These are phyloP conservation scores for Vitis hybrid DNA, from an alignment of 177 flowering plant species.

Conservation along the genomic window DNA sequence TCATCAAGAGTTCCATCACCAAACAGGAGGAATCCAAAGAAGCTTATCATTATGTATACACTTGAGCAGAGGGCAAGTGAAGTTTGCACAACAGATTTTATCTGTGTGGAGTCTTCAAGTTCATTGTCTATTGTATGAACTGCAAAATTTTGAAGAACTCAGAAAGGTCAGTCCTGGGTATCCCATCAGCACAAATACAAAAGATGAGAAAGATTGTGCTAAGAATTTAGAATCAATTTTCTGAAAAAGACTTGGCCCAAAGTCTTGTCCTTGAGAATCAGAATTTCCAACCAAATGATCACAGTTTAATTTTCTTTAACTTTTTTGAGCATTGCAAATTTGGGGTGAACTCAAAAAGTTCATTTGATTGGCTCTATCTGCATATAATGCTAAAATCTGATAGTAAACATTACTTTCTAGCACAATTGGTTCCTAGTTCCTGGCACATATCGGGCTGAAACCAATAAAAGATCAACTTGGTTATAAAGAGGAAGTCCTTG, in stretches of 20 bases:
- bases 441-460: too few species aligned
- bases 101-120: slow-evolving; percentile 80
- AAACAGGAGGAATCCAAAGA: slow-evolving; percentile 90
- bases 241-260: background rate
- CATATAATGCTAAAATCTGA: background rate
- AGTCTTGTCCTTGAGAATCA: background rate
- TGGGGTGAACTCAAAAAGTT: background rate
- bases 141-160: slow-evolving; percentile 35
- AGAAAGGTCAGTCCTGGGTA: slow-evolving; percentile 5
- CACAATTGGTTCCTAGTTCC: too few species aligned
- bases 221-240: background rate
- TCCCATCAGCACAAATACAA: background rate
- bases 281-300: background rate
- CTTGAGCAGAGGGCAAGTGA: slow-evolving; percentile 79
- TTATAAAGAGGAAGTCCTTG: too few species aligned
- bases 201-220: background rate
- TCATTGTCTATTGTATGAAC: slow-evolving; percentile 94
- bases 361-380: background rate
- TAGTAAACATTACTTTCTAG: too few species aligned
- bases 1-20: slow-evolving; percentile 93
- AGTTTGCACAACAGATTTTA: slow-evolving; percentile 62
- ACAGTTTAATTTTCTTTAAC: background rate
- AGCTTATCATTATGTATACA: slow-evolving; percentile 81
- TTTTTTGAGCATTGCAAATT: background rate
- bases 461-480: too few species aligned